Evolutionary conservation across 257 asterid genomes (phyloP).

Genomic region (Penstemon davidsonii): DNA sequence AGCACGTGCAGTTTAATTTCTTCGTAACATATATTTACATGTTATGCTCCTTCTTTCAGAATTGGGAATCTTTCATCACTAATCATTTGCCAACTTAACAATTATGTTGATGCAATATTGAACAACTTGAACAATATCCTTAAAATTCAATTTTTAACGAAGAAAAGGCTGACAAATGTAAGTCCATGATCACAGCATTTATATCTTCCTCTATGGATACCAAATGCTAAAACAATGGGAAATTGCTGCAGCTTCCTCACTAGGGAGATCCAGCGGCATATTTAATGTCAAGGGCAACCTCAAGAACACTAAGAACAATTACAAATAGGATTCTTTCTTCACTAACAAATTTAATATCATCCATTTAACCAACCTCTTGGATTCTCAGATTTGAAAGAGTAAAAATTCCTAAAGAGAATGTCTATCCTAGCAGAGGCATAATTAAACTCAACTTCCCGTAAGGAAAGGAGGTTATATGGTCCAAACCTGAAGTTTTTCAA

Average conservation of each 20-base stretch:
- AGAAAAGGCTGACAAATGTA: background rate
- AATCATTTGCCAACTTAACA: too few relatives aligned
- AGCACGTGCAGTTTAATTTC: background rate
- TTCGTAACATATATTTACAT: too few relatives aligned
- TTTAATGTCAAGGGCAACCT: constrained; percentile 1
- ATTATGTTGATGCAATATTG: too few relatives aligned
- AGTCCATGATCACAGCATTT: background rate
- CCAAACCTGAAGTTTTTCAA: constrained; percentile 81
- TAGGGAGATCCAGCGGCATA: background rate
- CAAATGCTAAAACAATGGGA: constrained; percentile 2
- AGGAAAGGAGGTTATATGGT: constrained; percentile 6
- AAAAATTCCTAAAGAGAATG: background rate
- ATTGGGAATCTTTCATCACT: too few relatives aligned
- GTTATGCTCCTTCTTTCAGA: too few relatives aligned
- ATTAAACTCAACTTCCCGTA: constrained; percentile 10
- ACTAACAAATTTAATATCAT: background rate
- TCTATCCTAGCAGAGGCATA: background rate
- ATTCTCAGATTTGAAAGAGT: constrained; percentile 15
- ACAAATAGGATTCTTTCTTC: background rate
- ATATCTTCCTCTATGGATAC: background rate
- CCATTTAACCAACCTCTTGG: background rate
- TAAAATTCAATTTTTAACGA: background rate
- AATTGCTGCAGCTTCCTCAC: constrained; percentile 7
- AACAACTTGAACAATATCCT: too few relatives aligned
- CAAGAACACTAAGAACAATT: background rate